These are phyloP conservation scores for Monilinia fructigena DNA, from an alignment of 2,329 filamentous ascomycete species.

Conservation along the genomic window DNA sequence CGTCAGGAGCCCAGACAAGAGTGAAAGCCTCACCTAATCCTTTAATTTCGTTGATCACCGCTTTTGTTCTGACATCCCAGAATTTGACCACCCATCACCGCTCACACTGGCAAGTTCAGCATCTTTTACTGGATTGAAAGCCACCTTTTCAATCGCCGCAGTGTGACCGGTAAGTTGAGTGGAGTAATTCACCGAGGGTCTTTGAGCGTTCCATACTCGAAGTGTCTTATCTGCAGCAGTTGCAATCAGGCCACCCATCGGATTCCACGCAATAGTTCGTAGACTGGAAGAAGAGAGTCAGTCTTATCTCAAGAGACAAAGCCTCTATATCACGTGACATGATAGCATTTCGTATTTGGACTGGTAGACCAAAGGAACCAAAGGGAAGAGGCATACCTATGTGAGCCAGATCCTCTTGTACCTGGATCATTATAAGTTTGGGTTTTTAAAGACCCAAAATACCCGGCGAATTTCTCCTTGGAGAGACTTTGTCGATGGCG, in stretches of 20 bases:
- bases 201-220: constrained; percentile 80
- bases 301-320: neutral
- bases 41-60: constrained; percentile 67
- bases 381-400: constrained; percentile 52
- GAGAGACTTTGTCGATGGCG: constrained; percentile 55
- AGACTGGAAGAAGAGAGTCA: constrained; percentile 51
- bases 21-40: constrained; percentile 66
- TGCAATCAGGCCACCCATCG: constrained; percentile 77
- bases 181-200: constrained; percentile 68
- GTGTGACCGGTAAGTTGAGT: constrained; percentile 71
- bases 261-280: constrained; percentile 85
- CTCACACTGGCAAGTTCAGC: constrained; percentile 74
- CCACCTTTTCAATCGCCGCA: constrained; percentile 69
- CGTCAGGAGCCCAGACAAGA: constrained; percentile 72
- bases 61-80: constrained; percentile 76
- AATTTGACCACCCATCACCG: constrained; percentile 73
- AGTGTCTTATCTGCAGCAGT: constrained; percentile 70
- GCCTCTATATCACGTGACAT: neutral
- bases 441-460: constrained; percentile 68
- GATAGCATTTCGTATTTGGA: neutral
- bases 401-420: constrained; percentile 53
- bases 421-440: constrained; percentile 66
- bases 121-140: constrained; percentile 75
- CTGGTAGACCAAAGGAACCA: neutral
- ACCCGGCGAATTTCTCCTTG: constrained; percentile 66